Percentiles rank a stretch among this genome's conserved stretches.
Evolutionary conservation across 768 basidiomycete species (phyloP).

Genomic region (Leccinum boreale): DNA sequence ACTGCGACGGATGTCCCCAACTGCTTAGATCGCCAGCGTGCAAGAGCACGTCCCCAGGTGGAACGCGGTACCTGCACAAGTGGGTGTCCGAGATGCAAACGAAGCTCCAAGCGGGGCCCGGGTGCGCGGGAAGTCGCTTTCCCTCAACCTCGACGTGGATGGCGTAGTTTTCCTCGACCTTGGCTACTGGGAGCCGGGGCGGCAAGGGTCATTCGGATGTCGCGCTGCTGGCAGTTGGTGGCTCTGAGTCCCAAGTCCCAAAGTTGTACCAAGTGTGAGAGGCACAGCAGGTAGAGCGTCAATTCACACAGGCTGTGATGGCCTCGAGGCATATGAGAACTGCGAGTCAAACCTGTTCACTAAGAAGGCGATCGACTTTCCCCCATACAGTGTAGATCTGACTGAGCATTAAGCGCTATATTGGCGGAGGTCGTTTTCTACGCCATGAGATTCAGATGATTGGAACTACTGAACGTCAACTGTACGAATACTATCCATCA

Average conservation of each 20-base stretch:
- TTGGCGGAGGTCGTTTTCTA: too few relatives aligned
- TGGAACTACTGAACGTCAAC: too few relatives aligned
- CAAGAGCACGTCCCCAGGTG: constrained; percentile 63
- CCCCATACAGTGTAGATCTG: too few relatives aligned
- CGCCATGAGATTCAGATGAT: too few relatives aligned
- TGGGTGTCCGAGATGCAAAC: constrained; percentile 37
- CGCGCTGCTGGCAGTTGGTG: too few relatives aligned
- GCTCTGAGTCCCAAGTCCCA: not conserved
- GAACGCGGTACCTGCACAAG: constrained; percentile 41
- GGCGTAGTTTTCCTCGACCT: not conserved
- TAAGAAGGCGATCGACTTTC: too few relatives aligned
- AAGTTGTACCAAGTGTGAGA: not conserved
- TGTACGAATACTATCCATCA: too few relatives aligned
- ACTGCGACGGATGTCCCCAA: constrained; percentile 42
- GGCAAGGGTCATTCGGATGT: too few relatives aligned
- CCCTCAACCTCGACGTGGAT: constrained; percentile 20
- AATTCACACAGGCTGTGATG: not conserved
- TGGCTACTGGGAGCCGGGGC: too few relatives aligned
- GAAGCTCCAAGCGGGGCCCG: constrained; percentile 33
- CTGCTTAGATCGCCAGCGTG: constrained; percentile 65
- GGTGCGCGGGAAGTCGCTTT: constrained; percentile 24
- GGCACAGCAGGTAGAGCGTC: not conserved
- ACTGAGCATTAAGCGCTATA: too few relatives aligned
- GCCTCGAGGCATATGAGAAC: too few relatives aligned
- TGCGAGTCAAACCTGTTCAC: too few relatives aligned